Evolutionary conservation across 306 rosid genomes (phyloP), one percentile per base, ranked within the genome.

Genomic region (Quercus agrifolia): DNA sequence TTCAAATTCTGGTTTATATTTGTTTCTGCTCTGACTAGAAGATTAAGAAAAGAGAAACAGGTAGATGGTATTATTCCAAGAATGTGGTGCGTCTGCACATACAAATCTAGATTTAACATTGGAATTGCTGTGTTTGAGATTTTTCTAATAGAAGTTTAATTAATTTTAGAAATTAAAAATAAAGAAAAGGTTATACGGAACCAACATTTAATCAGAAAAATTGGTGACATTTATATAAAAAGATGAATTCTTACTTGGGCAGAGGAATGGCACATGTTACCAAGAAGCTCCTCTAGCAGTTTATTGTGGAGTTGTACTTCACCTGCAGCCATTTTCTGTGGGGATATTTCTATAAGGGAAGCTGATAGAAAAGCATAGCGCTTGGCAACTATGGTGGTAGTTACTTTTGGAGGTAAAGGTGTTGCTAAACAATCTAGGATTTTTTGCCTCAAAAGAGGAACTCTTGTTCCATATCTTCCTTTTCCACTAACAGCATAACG

Each of bases 401-500:
- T 89, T 80, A 91, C 99, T 57, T 88, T 91, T 88, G 97, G 87
- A 83, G 98, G 96, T 69, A 95, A 82, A 69, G 98, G 88, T 19
- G 80, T 75, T 83, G 90, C 90, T 90, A 95, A 80, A 84, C 96
- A 89, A 82, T 95, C 99, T 74, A 95, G 85, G 86, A 93, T 87
- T 73, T 91, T 86, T 80, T 95, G 99, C 75, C 99, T 88, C 88
- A 95, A 73, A 80, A 93, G 86, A 84, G 99, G 99, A 83, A 87
- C 91, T 84, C 80, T 82, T 69, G 94, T 93, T 84, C 99, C 99
- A 81, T 87, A 82, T 80, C 90, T 95, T 41, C 99, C 99, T 86
- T 95, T 95, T 70, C 99, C 99, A 52, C 98, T 90, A 77, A 95
- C 97, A 2, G 99, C 98, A 74, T 95, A 95, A 11, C 99, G 88